Base-by-base conservation (phyloP, 225 moss, liverwort and hornwort genomes). In the Lunularia cruciata region DNA sequence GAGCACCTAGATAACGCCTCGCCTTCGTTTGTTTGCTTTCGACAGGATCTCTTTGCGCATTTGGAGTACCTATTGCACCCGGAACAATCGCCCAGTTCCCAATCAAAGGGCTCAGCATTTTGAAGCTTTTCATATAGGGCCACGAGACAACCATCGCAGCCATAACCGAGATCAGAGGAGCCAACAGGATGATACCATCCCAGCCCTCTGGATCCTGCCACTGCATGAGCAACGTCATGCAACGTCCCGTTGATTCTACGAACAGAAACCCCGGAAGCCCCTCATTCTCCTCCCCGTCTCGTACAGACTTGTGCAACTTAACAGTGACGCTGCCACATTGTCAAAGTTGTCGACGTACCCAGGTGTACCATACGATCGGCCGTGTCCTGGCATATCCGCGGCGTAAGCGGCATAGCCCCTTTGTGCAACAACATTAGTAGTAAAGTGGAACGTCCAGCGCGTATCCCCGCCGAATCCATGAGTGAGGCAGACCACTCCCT, bases 161-260 rank as follows among this genome's bases (percentile, higher is more conserved):
- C 38, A 76, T 61, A 61, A 83, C 55, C 54, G 60, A 72, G 65
- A 90, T 79, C 65, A 90, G 55, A 39, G 89, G 87, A 25, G 87
- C 83, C 0, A 77, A 76, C 38, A 87, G 83, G 37, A 90, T 75
- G 54, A 72, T 81, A 23, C 89, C 89, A 69, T 85, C 75, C 89
- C 89, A 90, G 53, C 85, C 87, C 25, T 82, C 59, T 1, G 87
- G 83, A 70, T 90, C 89, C 67, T 87, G 89, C 56, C 83, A 85
- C 70, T 87, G 81, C 87, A 90, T 90, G 67, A 85, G 69, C 64
- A 85, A 74, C 8, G 85, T 53, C 49, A 80, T 74, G 31, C 60
- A 77, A 52, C 83, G 87, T n/a, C 89, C 87, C 89, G 87, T 90
- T 3, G 89, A 90, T 71, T 90, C 89, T 46, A 87, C 89, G 32